Percentiles rank a stretch among this genome's conserved stretches.
Conservation (phyloP, 208 protist species). For the Polymyxa betae region DNA sequence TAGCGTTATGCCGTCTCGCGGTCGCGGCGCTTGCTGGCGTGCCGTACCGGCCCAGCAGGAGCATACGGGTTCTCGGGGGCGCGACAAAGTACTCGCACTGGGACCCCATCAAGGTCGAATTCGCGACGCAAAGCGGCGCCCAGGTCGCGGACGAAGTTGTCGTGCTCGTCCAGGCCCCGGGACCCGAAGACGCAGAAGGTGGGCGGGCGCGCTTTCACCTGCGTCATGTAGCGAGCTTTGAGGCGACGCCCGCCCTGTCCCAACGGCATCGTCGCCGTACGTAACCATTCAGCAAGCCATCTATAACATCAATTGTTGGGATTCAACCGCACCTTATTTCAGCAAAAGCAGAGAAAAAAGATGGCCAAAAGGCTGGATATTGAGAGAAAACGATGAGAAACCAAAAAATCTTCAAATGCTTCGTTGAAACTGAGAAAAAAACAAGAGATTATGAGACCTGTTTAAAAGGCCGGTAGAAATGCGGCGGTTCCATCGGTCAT, state of each 20-base stretch:
- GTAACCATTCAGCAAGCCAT: background rate
- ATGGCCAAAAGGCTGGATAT: too few species aligned
- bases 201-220: background rate
- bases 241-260: background rate
- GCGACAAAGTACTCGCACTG: background rate
- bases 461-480: background rate
- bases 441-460: too few species aligned
- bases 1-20: too few species aligned
- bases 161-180: background rate
- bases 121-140: background rate
- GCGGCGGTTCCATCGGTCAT: background rate
- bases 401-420: background rate
- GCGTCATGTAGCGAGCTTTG: background rate
- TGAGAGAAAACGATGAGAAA: too few species aligned
- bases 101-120: background rate
- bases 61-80: slow-evolving; percentile 1
- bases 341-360: too few species aligned
- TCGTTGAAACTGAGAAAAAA: background rate
- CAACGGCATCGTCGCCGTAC: background rate
- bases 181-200: slow-evolving; percentile 14
- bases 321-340: too few species aligned
- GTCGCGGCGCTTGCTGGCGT: too few species aligned
- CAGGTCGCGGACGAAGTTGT: background rate
- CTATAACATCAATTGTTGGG: too few species aligned
- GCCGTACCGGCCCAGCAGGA: too few species aligned